Conservation (phyloP, 2,329 filamentous ascomycete genomes). For the Xylariaceae sp. region DNA sequence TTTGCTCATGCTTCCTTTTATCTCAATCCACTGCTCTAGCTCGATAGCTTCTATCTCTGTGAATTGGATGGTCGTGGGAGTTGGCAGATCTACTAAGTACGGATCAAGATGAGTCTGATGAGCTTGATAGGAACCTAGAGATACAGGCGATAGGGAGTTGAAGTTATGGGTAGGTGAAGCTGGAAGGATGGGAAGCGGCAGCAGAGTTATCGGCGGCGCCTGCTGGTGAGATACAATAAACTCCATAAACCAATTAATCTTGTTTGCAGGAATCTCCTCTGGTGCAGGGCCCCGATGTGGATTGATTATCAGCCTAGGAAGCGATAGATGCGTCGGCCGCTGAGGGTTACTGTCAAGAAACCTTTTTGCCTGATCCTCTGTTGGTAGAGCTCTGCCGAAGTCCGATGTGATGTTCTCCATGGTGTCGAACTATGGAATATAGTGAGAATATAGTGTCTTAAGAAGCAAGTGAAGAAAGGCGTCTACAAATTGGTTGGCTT, state of each 20-base stretch:
- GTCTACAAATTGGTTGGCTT: too few species aligned
- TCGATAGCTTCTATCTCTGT: constrained; percentile 6
- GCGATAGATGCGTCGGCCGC: constrained; percentile 4
- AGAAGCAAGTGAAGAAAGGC: too few species aligned
- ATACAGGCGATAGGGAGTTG: neutral
- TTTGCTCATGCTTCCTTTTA: neutral
- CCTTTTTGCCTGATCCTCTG: neutral
- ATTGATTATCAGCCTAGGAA: constrained; percentile 4
- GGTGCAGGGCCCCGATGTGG: neutral
- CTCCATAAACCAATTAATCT: neutral
- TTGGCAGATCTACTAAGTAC: neutral
- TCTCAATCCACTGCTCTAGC: neutral
- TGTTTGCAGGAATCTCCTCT: neutral
- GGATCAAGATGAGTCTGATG: neutral
- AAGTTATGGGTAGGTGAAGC: neutral
- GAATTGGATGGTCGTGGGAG: constrained; percentile 1
- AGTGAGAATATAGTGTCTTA: too few species aligned
- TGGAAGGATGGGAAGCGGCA: neutral
- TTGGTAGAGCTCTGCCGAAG: neutral
- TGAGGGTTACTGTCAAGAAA: neutral
- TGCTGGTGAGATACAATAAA: neutral
- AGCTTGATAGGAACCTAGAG: too few species aligned
- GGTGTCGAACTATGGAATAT: too few species aligned
- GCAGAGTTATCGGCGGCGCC: neutral
- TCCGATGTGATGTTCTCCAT: neutral